Conservation (phyloP, 1,284 basidiomycete genomes). For the Melampsora occidentalis region DNA sequence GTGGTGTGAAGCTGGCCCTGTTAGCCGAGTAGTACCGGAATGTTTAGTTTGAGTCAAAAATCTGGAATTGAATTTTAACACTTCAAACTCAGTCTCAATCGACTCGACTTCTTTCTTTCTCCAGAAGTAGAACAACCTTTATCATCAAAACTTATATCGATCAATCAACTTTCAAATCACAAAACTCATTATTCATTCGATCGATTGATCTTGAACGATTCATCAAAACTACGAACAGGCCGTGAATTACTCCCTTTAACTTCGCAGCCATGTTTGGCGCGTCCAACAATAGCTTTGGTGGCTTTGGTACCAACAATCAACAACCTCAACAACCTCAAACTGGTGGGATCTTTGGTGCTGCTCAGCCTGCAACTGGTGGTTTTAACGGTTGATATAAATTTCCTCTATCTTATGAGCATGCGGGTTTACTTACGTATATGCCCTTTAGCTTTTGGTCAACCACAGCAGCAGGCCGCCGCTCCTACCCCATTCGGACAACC, state of each 20-base stretch:
- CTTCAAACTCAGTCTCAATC: too few species aligned
- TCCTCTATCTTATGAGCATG: neutral
- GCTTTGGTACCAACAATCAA: conserved; percentile 20
- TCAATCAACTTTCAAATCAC: too few species aligned
- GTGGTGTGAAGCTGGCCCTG: too few species aligned
- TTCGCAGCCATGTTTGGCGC: conserved; percentile 36
- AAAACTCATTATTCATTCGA: too few species aligned
- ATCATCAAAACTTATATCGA: too few species aligned
- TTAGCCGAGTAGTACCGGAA: too few species aligned
- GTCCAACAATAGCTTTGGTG: conserved; percentile 31
- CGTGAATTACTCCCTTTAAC: neutral
- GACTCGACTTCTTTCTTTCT: too few species aligned
- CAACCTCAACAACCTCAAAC: conserved; percentile 36
- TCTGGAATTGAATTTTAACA: too few species aligned
- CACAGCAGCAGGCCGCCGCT: conserved; percentile 8
- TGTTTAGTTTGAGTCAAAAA: too few species aligned
- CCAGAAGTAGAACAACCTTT: too few species aligned
- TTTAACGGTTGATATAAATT: conserved; percentile 2
- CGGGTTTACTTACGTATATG: neutral
- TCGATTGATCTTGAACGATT: too few species aligned
- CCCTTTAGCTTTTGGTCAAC: conserved; percentile 34
- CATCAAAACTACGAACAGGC: too few species aligned
- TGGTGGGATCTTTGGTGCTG: conserved; percentile 26
- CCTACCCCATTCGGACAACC: conserved; percentile 30
- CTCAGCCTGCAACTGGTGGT: conserved; percentile 5